phyloP scores from a whole-genome alignment of 2,329 filamentous ascomycete genomes.

The Didymella arachidicola region DNA sequence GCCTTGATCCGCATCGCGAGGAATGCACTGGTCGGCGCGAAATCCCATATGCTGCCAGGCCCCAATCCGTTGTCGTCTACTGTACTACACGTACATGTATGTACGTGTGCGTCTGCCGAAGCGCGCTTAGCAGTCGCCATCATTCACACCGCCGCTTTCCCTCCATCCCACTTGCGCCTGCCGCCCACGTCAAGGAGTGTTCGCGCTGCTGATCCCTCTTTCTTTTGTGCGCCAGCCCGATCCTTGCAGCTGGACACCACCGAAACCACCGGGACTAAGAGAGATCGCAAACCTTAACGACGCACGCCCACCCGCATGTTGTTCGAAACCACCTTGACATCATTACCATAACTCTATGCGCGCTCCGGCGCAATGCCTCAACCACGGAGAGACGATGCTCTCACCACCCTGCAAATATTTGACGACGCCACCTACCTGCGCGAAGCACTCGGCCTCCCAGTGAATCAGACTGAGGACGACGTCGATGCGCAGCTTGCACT shows the following conservation, averaged over 20 bases:
- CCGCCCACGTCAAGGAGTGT: conserved; percentile 12
- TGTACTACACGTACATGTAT: conserved; percentile 21
- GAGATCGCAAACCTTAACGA: conserved; percentile 18
- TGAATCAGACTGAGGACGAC: conserved; percentile 41
- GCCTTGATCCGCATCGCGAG: conserved; percentile 9
- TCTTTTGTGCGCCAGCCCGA: conserved; percentile 12
- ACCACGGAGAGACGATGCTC: conserved; percentile 35
- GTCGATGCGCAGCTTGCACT: conserved; percentile 41
- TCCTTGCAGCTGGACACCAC: conserved; percentile 10
- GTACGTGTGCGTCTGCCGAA: conserved; percentile 22
- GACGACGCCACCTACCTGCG: conserved; percentile 43
- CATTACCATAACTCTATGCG: conserved; percentile 40
- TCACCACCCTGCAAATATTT: conserved; percentile 45
- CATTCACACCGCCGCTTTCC: conserved; percentile 22
- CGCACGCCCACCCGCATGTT: conserved; percentile 31
- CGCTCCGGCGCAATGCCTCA: conserved; percentile 45
- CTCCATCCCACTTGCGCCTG: conserved; percentile 20
- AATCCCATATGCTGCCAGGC: conserved; percentile 9
- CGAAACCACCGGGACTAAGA: conserved; percentile 3
- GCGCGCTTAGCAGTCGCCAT: conserved; percentile 21
- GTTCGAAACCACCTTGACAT: conserved; percentile 30
- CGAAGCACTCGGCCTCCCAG: conserved; percentile 42
- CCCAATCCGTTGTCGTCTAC: conserved; percentile 11
- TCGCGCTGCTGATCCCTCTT: conserved; percentile 17
- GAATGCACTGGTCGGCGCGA: conserved; percentile 17